Base-by-base conservation (phyloP, 768 basidiomycete genomes). In the Pulveroboletus ravenelii region DNA sequence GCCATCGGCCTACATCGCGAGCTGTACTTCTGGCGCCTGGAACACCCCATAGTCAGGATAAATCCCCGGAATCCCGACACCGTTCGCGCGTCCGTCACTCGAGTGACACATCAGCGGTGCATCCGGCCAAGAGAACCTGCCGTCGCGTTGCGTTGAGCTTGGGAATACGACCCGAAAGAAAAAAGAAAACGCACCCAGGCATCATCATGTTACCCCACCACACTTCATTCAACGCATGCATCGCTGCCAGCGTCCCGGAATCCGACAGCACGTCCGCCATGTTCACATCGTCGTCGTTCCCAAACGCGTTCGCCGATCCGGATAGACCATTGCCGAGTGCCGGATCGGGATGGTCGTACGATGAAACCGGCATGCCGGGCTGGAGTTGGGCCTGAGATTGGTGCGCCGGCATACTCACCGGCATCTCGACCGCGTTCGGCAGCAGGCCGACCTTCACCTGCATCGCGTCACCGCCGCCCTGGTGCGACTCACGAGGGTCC, bases 121-220 rank as follows among this genome's bases (percentile, higher is more conserved):
- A 1, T 68, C 67, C 0, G 67, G 65, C 67, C 67, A 68, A 3
- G 67, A 69, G 43, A 68, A 68, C 25, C 67, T 68, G 15, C 13
- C 8, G 14, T 31, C 32, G 12, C 12, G 10, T 32, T 12, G 10
- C 32, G 12, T 23, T 23, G 20, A 23, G 20, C 20, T 23, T 23
- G 20, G 20, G 20, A 23, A 23, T 4, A 29, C 0, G 34, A 10
- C 10, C 2, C 7, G 8, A 9, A 17, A 9, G 10, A 5, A 44
- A 27, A 27, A 14, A 5, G 41, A 27, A 27, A 14, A 48, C 46
- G 37, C 1, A 56, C 84, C 88, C 88, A 34, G 88, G 88, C 85
- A 90, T 87, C 87, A 89, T 85, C 82, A 88, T 84, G 43, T 78
- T 85, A 39, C 76, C 68, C 87, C 85, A 89, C 78, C 82, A 90